Evolutionary conservation across 805 yeast species (phyloP).

Genomic region (Metschnikowia lochheadii): DNA sequence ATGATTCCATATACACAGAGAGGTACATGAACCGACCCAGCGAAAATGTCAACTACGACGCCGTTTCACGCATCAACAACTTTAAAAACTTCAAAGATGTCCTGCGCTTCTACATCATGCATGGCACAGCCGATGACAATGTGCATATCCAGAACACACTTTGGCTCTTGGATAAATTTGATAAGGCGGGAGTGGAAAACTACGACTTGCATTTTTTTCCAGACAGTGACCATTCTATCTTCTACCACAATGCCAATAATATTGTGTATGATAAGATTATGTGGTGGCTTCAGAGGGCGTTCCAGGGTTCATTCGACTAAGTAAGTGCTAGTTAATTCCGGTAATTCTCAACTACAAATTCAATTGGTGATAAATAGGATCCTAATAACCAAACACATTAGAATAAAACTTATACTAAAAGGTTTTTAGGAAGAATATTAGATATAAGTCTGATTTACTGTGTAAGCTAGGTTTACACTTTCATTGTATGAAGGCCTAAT

Average conservation of each 20-base stretch:
- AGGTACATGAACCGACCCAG: conserved; percentile 62
- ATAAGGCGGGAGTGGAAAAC: conserved; percentile 52
- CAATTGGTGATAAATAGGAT: background rate
- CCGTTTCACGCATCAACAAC: conserved; percentile 38
- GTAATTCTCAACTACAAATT: background rate
- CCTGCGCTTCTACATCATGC: conserved; percentile 62
- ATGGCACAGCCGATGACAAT: conserved; percentile 83
- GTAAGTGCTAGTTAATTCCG: no score
- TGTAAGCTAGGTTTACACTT: no score
- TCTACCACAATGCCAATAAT: conserved; percentile 71
- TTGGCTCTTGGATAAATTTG: conserved; percentile 57
- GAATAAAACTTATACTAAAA: no score
- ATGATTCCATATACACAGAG: conserved; percentile 78
- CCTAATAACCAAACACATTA: no score
- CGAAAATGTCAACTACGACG: conserved; percentile 44
- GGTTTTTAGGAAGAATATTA: no score
- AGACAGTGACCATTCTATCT: conserved; percentile 85
- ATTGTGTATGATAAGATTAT: conserved; percentile 69
- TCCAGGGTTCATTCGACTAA: conserved; percentile 32
- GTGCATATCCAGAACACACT: conserved; percentile 73
- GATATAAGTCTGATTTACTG: no score
- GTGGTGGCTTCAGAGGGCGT: conserved; percentile 65
- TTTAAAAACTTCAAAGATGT: conserved; percentile 45
- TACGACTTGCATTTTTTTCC: conserved; percentile 89
- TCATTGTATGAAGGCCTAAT: no score